Conservation (phyloP, 352 stramenopile genomes). For the Aphanomyces euteiches region DNA sequence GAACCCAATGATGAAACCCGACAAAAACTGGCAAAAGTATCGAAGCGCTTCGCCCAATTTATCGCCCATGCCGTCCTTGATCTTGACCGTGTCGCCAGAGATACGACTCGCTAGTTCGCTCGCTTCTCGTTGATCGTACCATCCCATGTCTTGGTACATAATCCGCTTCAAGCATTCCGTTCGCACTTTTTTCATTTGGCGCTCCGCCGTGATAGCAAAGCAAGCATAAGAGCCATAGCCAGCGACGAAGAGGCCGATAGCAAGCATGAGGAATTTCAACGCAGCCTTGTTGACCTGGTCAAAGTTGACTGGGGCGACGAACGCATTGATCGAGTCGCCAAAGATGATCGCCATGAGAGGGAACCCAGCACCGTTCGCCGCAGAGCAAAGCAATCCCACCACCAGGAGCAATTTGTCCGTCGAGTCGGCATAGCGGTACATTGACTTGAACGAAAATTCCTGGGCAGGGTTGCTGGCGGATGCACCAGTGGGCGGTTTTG, state of each 20-base stretch:
- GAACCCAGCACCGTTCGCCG: conserved; percentile 37
- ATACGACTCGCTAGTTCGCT: conserved; percentile 40
- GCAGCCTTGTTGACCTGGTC: conserved; percentile 37
- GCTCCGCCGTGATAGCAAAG: conserved; percentile 41
- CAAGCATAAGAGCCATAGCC: conserved; percentile 37
- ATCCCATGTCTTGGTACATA: conserved; percentile 45
- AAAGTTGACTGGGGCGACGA: conserved; percentile 37
- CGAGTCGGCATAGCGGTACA: neutral
- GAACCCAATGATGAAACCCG: conserved; percentile 43
- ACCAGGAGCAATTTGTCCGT: conserved; percentile 32
- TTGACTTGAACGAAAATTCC: neutral
- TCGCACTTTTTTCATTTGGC: conserved; percentile 48
- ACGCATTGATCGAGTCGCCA: conserved; percentile 39
- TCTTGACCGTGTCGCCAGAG: conserved; percentile 42
- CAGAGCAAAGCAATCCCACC: conserved; percentile 34
- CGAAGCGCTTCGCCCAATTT: conserved; percentile 41
- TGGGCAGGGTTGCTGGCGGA: no score
- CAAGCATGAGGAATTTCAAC: conserved; percentile 37
- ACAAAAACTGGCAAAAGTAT: conserved; percentile 37
- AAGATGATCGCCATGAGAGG: conserved; percentile 45
- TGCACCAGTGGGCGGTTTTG: no score
- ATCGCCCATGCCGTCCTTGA: conserved; percentile 47
- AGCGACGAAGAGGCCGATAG: conserved; percentile 40
- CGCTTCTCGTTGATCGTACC: conserved; percentile 42
- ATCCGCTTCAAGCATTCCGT: conserved; percentile 38